Evolutionary conservation across 495 filamentous ascomycete genomes (phyloP).

Genomic region (Aspergillus steynii): DNA sequence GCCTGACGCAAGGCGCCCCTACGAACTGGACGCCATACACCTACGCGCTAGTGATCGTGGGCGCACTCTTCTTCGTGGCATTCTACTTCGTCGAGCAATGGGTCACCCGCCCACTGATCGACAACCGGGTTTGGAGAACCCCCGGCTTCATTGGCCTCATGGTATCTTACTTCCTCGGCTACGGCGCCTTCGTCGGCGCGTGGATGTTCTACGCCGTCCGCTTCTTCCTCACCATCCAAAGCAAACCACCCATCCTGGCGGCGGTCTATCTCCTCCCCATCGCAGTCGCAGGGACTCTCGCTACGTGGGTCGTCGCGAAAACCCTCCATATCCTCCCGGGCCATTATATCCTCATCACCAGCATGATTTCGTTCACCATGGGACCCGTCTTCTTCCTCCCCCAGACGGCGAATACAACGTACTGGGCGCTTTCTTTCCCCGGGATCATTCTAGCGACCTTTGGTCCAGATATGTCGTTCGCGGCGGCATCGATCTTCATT

Average conservation of each 20-base stretch:
- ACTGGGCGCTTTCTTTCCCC: slow-evolving; percentile 33
- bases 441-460: slow-evolving; percentile 30
- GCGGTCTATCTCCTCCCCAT: slow-evolving; percentile 47
- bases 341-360: slow-evolving; percentile 44
- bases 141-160: slow-evolving; percentile 41
- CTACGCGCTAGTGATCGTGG: slow-evolving; percentile 25
- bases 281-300: slow-evolving; percentile 40
- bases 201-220: slow-evolving; percentile 53
- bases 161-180: slow-evolving; percentile 46
- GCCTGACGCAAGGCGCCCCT: slow-evolving; percentile 30
- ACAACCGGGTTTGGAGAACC: slow-evolving; percentile 33
- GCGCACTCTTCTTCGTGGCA: slow-evolving; percentile 20
- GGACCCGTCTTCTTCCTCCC: slow-evolving; percentile 33
- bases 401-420: slow-evolving; percentile 26
- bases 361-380: slow-evolving; percentile 31
- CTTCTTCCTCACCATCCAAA: slow-evolving; percentile 47
- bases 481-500: slow-evolving; percentile 34
- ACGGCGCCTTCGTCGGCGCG: slow-evolving; percentile 42
- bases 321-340: slow-evolving; percentile 45
- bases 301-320: slow-evolving; percentile 42
- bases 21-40: slow-evolving; percentile 32
- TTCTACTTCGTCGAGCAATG: slow-evolving; percentile 28
- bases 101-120: slow-evolving; percentile 26
- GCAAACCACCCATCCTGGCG: slow-evolving; percentile 34
- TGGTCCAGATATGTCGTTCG: slow-evolving; percentile 33